A percentile compares a stretch with the other conserved stretches of the same genome.
Evolutionary conservation across 768 basidiomycete genomes (phyloP).

Genomic region (Boletus edulis): DNA sequence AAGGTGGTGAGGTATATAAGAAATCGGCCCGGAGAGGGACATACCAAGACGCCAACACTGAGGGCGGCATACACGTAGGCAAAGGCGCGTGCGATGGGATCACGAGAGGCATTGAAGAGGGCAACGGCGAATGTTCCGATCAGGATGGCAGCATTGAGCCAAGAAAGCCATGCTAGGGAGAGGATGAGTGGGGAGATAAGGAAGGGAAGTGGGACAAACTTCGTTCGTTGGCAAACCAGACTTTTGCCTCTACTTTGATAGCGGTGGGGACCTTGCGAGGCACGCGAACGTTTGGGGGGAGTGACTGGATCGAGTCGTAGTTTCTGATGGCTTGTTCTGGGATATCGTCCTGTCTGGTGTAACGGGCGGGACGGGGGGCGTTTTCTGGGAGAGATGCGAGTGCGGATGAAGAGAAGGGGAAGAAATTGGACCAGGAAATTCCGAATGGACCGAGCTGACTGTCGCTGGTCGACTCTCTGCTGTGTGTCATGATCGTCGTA

Average conservation of each 20-base stretch:
- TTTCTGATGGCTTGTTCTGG: conserved; percentile 67
- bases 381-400: conserved; percentile 47
- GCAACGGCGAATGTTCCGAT: conserved; percentile 84
- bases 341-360: conserved; percentile 71
- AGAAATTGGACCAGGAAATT: conserved; percentile 61
- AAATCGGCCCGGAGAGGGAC: background rate
- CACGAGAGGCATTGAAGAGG: conserved; percentile 80
- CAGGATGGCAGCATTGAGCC: conserved; percentile 83
- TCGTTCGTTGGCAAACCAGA: conserved; percentile 97
- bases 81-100: conserved; percentile 64
- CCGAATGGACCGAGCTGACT: conserved; percentile 33
- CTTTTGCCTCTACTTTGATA: conserved; percentile 89
- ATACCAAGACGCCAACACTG: conserved; percentile 66
- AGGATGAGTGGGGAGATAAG: conserved; percentile 1
- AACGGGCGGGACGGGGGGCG: conserved; percentile 38
- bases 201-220: conserved; percentile 44
- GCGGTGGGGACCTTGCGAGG: conserved; percentile 82
- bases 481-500: conserved; percentile 15
- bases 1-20: background rate
- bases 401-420: conserved; percentile 71
- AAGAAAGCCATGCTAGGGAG: conserved; percentile 81
- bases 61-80: conserved; percentile 82
- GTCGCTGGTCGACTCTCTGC: conserved; percentile 5
- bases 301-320: conserved; percentile 69
- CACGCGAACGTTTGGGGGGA: conserved; percentile 64